Conservation (phyloP, 2,329 filamentous ascomycete genomes). For the Colletotrichum lindemuthianum region DNA sequence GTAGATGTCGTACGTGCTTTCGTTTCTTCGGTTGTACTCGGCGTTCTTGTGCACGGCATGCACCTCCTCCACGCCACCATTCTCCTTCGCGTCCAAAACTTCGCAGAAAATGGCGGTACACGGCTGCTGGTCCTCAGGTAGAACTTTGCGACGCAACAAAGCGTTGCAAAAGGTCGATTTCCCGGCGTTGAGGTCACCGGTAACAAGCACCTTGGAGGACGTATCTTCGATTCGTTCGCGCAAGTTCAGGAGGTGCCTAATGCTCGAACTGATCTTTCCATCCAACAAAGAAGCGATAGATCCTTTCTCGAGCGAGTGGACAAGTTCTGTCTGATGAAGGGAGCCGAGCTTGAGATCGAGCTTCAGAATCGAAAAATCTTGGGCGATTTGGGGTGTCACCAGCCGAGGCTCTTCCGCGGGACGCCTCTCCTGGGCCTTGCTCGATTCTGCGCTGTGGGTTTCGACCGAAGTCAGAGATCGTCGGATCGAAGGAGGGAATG, state of each 20-base stretch:
- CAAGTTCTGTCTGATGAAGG: slow-evolving; percentile 86
- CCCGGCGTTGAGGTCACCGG: slow-evolving; percentile 94
- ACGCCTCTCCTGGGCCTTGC: slow-evolving; percentile 72
- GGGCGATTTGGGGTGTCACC: slow-evolving; percentile 90
- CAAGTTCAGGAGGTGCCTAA: slow-evolving; percentile 87
- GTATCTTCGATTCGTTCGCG: slow-evolving; percentile 97
- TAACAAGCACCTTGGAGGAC: slow-evolving; percentile 95
- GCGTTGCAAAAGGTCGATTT: slow-evolving; percentile 99
- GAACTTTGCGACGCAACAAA: slow-evolving; percentile 87
- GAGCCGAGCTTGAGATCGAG: slow-evolving; percentile 91
- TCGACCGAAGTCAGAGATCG: slow-evolving; percentile 79
- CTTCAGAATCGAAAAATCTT: slow-evolving; percentile 96
- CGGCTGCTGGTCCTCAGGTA: slow-evolving; percentile 97
- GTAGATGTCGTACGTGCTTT: slow-evolving; percentile 93
- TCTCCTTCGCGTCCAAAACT: slow-evolving; percentile 91
- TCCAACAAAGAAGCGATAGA: slow-evolving; percentile 92
- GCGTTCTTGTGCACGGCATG: slow-evolving; percentile 89
- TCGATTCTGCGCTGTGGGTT: slow-evolving; percentile 71
- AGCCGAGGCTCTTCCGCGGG: slow-evolving; percentile 78
- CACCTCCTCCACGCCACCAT: slow-evolving; percentile 91
- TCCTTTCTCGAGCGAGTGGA: slow-evolving; percentile 92
- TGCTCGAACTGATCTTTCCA: slow-evolving; percentile 92
- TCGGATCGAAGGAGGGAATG: slow-evolving; percentile 63
- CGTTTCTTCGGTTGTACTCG: slow-evolving; percentile 87
- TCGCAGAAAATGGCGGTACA: slow-evolving; percentile 99